Conservation (phyloP, 1,139 yeast species). For the Nakaseomyces nivariensis region DNA sequence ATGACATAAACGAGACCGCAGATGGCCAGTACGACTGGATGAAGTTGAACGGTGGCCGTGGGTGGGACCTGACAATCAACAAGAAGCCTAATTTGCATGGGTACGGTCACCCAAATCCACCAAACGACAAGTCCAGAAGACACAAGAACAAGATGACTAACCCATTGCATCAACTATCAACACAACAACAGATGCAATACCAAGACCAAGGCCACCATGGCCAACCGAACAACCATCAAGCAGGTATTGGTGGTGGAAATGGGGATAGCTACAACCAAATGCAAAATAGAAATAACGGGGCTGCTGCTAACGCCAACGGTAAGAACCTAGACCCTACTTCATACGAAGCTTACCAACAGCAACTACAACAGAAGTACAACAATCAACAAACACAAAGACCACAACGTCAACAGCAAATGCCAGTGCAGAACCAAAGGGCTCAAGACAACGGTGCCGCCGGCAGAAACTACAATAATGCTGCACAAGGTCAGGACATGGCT, state of each 20-base stretch:
- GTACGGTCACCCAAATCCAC: slow-evolving; percentile 62
- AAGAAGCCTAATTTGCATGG: slow-evolving; percentile 77
- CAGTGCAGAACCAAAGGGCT: slow-evolving; percentile 4
- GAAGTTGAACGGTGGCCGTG: slow-evolving; percentile 70
- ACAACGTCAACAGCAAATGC: slow-evolving; percentile 15
- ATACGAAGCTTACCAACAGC: slow-evolving; percentile 31
- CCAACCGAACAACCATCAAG: slow-evolving; percentile 1
- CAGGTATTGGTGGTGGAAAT: slow-evolving; percentile 2
- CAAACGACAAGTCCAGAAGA: slow-evolving; percentile 30
- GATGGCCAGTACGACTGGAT: slow-evolving; percentile 80
- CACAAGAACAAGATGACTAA: slow-evolving; percentile 27
- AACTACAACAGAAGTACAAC: slow-evolving; percentile 28
- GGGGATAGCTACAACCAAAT: neutral
- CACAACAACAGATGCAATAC: slow-evolving; percentile 14
- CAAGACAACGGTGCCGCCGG: slow-evolving; percentile 5
- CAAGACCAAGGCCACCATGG: slow-evolving; percentile 10
- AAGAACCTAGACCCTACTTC: slow-evolving; percentile 29
- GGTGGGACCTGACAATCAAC: slow-evolving; percentile 73
- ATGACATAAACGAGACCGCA: slow-evolving; percentile 43
- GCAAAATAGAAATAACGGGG: neutral
- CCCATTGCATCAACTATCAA: slow-evolving; percentile 10
- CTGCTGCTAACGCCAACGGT: neutral
- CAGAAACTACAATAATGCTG: slow-evolving; percentile 9
- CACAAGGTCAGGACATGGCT: slow-evolving; percentile 1
- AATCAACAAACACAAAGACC: slow-evolving; percentile 25